A percentile compares a stretch with the other conserved stretches of the same genome.
Conservation (phyloP, 305 asterid genomes). For the Solanum aculeatissimum region DNA sequence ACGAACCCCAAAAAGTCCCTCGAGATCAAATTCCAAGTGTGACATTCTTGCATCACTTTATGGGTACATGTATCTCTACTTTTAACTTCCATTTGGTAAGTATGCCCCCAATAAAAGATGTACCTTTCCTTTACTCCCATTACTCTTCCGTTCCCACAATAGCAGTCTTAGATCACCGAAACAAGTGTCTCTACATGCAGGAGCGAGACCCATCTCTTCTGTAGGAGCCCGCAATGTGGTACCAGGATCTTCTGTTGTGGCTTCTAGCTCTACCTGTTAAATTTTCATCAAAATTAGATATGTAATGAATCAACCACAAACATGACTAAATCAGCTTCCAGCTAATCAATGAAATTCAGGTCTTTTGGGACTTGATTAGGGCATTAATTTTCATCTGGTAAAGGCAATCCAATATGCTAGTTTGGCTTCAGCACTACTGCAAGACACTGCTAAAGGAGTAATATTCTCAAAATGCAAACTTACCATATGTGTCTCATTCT, state of each 20-base stretch:
- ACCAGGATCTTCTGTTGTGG: slow-evolving; percentile 61
- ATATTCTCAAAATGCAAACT: background rate
- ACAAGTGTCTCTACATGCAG: slow-evolving; percentile 89
- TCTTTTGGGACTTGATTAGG: background rate
- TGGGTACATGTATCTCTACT: background rate
- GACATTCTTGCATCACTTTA: background rate
- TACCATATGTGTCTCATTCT: slow-evolving; percentile 67
- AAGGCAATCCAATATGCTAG: background rate
- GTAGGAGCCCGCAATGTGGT: slow-evolving; percentile 94
- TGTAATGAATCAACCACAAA: background rate
- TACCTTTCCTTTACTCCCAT: slow-evolving; percentile 84
- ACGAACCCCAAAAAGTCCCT: background rate
- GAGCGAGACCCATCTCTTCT: slow-evolving; percentile 72
- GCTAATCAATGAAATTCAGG: background rate
- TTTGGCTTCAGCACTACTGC: background rate
- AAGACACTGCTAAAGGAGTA: background rate
- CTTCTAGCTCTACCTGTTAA: slow-evolving; percentile 73
- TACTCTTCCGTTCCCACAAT: slow-evolving; percentile 45
- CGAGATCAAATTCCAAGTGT: background rate
- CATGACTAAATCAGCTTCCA: background rate
- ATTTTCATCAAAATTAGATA: background rate
- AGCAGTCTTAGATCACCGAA: slow-evolving; percentile 52
- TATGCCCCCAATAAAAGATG: background rate
- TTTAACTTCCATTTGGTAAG: background rate
- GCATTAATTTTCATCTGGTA: background rate